Conservation (phyloP, 331 rosid genomes). For the Quercus tomentella region DNA sequence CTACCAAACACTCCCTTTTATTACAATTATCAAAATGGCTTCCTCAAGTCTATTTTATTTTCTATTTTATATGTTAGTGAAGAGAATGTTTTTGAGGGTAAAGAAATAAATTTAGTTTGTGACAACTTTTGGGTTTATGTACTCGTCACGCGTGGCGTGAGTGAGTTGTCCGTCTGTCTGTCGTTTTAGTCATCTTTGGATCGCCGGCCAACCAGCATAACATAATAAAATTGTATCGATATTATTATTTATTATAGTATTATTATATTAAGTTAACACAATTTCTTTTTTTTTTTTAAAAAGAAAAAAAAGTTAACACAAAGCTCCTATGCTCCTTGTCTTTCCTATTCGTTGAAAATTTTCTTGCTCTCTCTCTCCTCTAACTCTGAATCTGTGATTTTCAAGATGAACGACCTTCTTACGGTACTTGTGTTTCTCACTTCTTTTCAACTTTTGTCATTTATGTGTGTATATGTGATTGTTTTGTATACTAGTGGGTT, state of each 20-base stretch:
- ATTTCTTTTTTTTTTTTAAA: too few relatives aligned
- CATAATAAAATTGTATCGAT: not conserved
- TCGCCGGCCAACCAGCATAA: constrained; percentile 28
- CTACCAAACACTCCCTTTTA: too few relatives aligned
- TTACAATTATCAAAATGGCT: too few relatives aligned
- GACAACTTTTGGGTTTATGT: not conserved
- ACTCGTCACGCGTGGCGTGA: too few relatives aligned
- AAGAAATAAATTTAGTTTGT: too few relatives aligned
- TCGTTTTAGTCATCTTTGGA: constrained; percentile 9
- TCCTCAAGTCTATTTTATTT: too few relatives aligned
- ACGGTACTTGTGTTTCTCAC: constrained; percentile 48
- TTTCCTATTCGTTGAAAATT: not conserved
- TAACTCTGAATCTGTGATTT: not conserved
- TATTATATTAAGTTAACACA: too few relatives aligned
- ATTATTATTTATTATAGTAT: constrained; percentile 8
- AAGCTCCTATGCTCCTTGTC: not conserved
- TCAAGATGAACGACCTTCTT: constrained; percentile 90
- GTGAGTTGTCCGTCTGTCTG: constrained; percentile 4
- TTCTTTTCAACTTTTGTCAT: not conserved
- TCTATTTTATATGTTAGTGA: too few relatives aligned
- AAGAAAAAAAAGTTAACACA: not conserved
- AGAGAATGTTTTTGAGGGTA: too few relatives aligned
- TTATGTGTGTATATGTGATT: not conserved
- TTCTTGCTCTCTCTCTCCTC: not conserved
- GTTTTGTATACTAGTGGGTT: not conserved